Conservation (phyloP, 2,329 filamentous ascomycete genomes). For the Botrytis aclada region DNA sequence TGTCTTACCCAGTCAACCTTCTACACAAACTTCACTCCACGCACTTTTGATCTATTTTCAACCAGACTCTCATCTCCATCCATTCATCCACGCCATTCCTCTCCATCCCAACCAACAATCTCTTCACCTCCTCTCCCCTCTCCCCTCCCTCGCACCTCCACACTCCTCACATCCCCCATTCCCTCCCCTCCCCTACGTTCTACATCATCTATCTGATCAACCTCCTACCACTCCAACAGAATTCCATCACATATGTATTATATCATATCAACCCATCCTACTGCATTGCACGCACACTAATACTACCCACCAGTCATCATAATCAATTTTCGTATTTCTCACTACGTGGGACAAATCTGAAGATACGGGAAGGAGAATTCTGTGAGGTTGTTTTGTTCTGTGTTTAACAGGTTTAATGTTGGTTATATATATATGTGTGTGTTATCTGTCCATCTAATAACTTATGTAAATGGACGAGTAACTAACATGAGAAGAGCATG, state of each 20-base stretch:
- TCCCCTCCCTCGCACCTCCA: slow-evolving; percentile 11
- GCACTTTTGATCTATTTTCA: background rate
- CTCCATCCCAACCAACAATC: background rate
- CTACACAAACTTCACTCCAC: background rate
- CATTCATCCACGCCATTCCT: no score
- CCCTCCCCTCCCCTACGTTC: no score
- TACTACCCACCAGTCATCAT: background rate
- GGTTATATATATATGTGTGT: no score
- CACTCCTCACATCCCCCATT: background rate
- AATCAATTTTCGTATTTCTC: no score
- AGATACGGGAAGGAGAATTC: background rate
- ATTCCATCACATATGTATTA: background rate
- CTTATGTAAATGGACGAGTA: background rate
- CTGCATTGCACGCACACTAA: no score
- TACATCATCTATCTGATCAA: no score
- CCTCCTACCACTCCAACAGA: background rate
- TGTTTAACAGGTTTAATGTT: background rate
- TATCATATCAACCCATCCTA: background rate
- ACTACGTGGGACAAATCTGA: accelerated
- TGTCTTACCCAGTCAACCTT: background rate
- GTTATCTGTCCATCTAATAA: background rate
- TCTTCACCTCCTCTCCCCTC: no score
- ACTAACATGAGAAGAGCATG: background rate
- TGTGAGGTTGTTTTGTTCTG: background rate
- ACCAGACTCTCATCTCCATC: no score